Evolutionary conservation across 2,329 filamentous ascomycete genomes (phyloP), one percentile per base, ranked within the genome.

Genomic region (Chaetomium sp.): DNA sequence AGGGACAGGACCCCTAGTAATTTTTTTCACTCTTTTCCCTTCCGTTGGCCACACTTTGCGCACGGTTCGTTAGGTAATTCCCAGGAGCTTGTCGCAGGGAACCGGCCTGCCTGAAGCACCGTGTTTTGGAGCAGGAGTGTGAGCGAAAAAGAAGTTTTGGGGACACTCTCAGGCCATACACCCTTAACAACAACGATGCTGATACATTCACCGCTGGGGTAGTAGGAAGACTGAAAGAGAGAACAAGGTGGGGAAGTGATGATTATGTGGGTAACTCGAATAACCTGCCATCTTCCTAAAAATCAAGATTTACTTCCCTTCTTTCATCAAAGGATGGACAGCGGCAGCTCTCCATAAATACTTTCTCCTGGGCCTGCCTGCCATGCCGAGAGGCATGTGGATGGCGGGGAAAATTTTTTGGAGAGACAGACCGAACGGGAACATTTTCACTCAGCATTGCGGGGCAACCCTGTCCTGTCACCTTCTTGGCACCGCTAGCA

Each of bases 321-420:
- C 43, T 42, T 27, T 9, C 40, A 38, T 51, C 52, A 49, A 48
- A 58, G 41, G 52, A 43, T 49, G 46, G 53, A 42, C 34, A 54
- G 27, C 53, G 19, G 33, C 49, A 32, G 14, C 41, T 36, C 43
- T 44, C 46, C 45, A 50, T 52, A 50, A 56, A 53, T 27, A 27
- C 19, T 27, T 27, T 27, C 19, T 27, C 19, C 19, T 27, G 19
- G 19, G 19, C 19, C 19, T 27, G 19, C 19, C 3, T 27, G 19
- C 19, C 19, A 27, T 27, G 19, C 19, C 19, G 19, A 27, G 19
- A 27, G 19, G 19, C 19, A 27, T 27, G 19, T 46, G 7, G 32
- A 42, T 57, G 59, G 59, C 54, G 59, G 59, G 59, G 56, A 61
- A 61, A 61, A 59, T 59, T 61, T 59, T 59, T 34, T 51, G 48